Evolutionary conservation across 176 grass and related monocot genomes (phyloP).

Genomic region (Panicum miliaceum): DNA sequence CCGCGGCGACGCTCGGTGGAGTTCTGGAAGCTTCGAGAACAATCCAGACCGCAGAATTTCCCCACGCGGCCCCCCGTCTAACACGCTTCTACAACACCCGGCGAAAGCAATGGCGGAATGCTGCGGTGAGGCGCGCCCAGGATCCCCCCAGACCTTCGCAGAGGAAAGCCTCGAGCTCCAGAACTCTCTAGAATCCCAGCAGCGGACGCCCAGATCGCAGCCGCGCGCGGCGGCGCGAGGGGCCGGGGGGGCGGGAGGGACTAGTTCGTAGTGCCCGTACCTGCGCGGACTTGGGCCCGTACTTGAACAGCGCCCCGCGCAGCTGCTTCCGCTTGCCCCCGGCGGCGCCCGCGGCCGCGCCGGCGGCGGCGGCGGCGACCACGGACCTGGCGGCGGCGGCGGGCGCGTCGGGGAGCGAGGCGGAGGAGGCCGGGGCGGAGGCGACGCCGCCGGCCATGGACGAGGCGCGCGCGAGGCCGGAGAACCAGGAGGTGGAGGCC

Average conservation of each 20-base stretch:
- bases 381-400: slow-evolving; percentile 16
- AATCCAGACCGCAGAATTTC: neutral
- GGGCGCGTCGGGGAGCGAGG: slow-evolving; percentile 34
- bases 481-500: slow-evolving; percentile 68
- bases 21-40: slow-evolving; percentile 35
- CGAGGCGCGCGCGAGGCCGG: slow-evolving; percentile 62
- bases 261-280: slow-evolving; percentile 15
- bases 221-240: neutral
- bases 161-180: neutral
- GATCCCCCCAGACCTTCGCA: neutral
- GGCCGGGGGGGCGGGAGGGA: neutral
- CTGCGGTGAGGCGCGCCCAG: neutral
- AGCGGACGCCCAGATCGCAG: no score
- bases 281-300: slow-evolving; percentile 85
- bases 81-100: neutral
- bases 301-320: slow-evolving; percentile 84
- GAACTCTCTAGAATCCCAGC: neutral
- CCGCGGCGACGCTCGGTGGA: neutral
- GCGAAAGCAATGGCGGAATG: neutral
- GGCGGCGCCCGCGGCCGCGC: neutral
- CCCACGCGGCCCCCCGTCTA: neutral
- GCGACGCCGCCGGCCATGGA: slow-evolving; percentile 53
- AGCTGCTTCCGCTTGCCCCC: slow-evolving; percentile 58
- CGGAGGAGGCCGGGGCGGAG: slow-evolving; percentile 48
- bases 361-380: slow-evolving; percentile 14